Conservation (phyloP, 305 asterid species). For the Solanum aculeatissimum region DNA sequence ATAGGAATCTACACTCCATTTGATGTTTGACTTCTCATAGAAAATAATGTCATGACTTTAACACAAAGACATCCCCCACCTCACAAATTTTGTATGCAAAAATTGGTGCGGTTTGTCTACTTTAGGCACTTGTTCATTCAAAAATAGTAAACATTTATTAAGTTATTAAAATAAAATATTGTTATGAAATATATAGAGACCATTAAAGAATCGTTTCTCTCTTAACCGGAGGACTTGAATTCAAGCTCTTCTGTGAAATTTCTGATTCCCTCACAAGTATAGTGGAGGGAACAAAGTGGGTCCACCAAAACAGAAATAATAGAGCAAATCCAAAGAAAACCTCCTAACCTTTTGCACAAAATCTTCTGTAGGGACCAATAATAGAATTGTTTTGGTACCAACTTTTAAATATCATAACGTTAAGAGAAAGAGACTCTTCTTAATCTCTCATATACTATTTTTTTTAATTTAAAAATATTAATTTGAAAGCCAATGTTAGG, state of each 20-base stretch:
- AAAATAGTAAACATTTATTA: neutral
- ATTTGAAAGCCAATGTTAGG: neutral
- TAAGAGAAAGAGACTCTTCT: constrained; percentile 3
- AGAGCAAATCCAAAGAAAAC: constrained; percentile 1
- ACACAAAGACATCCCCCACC: neutral
- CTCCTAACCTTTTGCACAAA: constrained; percentile 8
- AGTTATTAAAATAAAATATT: neutral
- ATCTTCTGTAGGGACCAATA: constrained; percentile 22
- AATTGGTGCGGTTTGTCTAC: neutral
- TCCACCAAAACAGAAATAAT: constrained; percentile 1
- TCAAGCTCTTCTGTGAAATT: too few species aligned
- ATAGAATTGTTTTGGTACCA: constrained; percentile 3
- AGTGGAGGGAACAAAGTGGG: neutral
- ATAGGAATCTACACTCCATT: neutral
- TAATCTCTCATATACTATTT: neutral
- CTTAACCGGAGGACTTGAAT: too few species aligned
- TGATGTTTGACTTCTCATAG: neutral
- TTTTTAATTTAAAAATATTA: neutral
- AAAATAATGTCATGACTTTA: neutral
- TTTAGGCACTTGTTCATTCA: neutral
- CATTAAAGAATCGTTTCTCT: too few species aligned
- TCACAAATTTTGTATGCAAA: neutral
- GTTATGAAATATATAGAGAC: neutral
- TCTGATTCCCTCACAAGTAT: too few species aligned
- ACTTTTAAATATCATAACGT: neutral